phyloP scores from a whole-genome alignment of 202 grass and related monocot species.

The Brachypodium distachyon region DNA sequence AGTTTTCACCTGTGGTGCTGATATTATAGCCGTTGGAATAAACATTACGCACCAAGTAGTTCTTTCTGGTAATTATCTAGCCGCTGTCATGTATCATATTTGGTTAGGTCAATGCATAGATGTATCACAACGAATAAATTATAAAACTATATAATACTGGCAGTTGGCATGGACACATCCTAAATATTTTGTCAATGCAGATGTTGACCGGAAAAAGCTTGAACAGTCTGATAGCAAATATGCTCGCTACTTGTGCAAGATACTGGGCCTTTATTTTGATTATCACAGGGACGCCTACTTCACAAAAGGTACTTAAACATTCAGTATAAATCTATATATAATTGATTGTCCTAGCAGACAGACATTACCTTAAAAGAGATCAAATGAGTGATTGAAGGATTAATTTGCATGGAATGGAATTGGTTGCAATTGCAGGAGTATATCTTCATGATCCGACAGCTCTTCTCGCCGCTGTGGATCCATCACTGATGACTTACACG shows the following conservation, averaged over 20 bases:
- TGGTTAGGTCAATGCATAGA: background rate
- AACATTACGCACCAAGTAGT: slow-evolving; percentile 93
- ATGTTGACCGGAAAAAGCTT: slow-evolving; percentile 58
- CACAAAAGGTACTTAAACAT: slow-evolving; percentile 49
- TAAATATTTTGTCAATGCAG: slow-evolving; percentile 36
- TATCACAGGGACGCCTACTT: slow-evolving; percentile 70
- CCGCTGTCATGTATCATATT: background rate
- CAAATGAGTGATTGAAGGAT: slow-evolving; percentile 9
- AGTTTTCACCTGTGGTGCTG: slow-evolving; percentile 83
- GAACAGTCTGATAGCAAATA: slow-evolving; percentile 59
- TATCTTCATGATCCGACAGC: slow-evolving; percentile 89
- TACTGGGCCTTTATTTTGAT: slow-evolving; percentile 69
- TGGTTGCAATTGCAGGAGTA: slow-evolving; percentile 64
- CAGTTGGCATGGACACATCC: background rate
- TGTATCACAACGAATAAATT: background rate
- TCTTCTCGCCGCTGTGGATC: slow-evolving; percentile 73
- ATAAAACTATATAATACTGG: background rate
- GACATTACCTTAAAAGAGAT: background rate
- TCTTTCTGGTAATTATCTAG: slow-evolving; percentile 44
- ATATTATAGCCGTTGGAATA: slow-evolving; percentile 87
- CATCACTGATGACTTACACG: slow-evolving; percentile 78
- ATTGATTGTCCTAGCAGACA: background rate
- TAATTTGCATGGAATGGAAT: slow-evolving; percentile 22
- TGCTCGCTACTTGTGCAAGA: slow-evolving; percentile 77
- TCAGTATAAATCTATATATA: background rate